phyloP scores from a whole-genome alignment of 768 basidiomycete species.

The Tephrocybe sp. region DNA sequence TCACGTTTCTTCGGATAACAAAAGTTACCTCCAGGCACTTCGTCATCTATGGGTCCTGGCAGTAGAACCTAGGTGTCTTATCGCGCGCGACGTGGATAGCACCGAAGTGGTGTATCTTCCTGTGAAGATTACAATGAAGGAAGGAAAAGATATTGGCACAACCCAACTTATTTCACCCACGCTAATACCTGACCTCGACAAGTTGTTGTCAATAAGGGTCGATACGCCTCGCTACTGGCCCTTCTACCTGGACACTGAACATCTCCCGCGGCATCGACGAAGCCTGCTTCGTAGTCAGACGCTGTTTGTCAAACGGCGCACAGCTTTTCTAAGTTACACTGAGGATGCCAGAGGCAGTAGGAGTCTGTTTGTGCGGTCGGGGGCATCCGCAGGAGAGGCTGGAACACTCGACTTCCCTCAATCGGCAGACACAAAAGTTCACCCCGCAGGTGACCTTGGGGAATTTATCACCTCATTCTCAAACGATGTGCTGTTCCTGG shows the following conservation, averaged over 20 bases:
- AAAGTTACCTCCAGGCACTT: slow-evolving; percentile 86
- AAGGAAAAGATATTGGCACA: slow-evolving; percentile 57
- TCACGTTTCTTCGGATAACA: slow-evolving; percentile 78
- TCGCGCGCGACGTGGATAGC: slow-evolving; percentile 91
- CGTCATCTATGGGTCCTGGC: slow-evolving; percentile 97
- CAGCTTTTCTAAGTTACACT: slow-evolving; percentile 90
- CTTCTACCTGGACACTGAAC: slow-evolving; percentile 76
- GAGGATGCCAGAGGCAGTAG: slow-evolving; percentile 93
- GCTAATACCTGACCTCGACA: slow-evolving; percentile 85
- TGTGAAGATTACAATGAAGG: slow-evolving; percentile 79
- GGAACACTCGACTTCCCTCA: slow-evolving; percentile 86
- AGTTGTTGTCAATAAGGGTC: slow-evolving; percentile 76
- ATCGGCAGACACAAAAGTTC: slow-evolving; percentile 59
- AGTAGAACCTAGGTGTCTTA: slow-evolving; percentile 88
- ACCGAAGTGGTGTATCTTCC: slow-evolving; percentile 90
- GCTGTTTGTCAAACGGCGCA: slow-evolving; percentile 87
- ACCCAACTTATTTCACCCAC: slow-evolving; percentile 90
- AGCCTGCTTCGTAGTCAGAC: slow-evolving; percentile 75
- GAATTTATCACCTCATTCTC: slow-evolving; percentile 89
- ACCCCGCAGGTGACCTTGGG: slow-evolving; percentile 71
- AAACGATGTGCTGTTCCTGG: slow-evolving; percentile 73
- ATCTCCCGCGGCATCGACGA: slow-evolving; percentile 63
- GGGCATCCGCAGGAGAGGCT: slow-evolving; percentile 79
- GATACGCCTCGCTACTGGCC: slow-evolving; percentile 98
- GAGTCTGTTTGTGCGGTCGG: slow-evolving; percentile 86